These are phyloP conservation scores for Phytopythium montanum DNA, from an alignment of 352 stramenopile genomes.

Conservation along the genomic window DNA sequence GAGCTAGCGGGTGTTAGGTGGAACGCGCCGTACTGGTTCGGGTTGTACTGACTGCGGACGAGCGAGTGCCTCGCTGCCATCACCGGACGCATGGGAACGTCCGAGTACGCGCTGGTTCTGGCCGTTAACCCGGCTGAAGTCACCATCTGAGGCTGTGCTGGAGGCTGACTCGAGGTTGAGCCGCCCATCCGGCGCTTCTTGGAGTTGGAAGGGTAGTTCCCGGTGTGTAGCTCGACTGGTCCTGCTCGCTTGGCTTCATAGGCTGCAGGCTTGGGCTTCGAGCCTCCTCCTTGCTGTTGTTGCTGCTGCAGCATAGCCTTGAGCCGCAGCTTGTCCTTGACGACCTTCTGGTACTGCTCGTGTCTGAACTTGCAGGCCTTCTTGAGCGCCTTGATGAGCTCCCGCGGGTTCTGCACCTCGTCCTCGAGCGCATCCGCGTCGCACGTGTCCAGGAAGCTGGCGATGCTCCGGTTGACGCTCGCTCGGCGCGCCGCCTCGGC, in stretches of 20 bases:
- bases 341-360: slow-evolving; percentile 80
- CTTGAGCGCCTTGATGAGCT: slow-evolving; percentile 74
- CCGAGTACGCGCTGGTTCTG: slow-evolving; percentile 58
- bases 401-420: slow-evolving; percentile 71
- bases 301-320: slow-evolving; percentile 60
- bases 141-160: slow-evolving; percentile 1
- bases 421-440: slow-evolving; percentile 65
- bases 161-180: too few species aligned
- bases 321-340: slow-evolving; percentile 72
- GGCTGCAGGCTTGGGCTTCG: slow-evolving; percentile 26
- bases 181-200: slow-evolving; percentile 61
- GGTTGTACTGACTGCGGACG: slow-evolving; percentile 53
- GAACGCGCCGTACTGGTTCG: slow-evolving; percentile 67
- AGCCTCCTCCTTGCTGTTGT: neutral
- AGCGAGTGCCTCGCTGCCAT: slow-evolving; percentile 32
- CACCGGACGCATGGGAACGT: slow-evolving; percentile 48
- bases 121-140: slow-evolving; percentile 15
- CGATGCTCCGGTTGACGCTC: slow-evolving; percentile 70
- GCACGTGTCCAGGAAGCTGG: slow-evolving; percentile 68
- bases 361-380: slow-evolving; percentile 80
- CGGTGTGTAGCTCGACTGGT: slow-evolving; percentile 8
- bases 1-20: slow-evolving; percentile 44
- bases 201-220: slow-evolving; percentile 26
- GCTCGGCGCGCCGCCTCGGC: slow-evolving; percentile 40
- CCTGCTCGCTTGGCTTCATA: slow-evolving; percentile 25